These are phyloP conservation scores for Cupressus sempervirens DNA, from an alignment of 75 land plant species.

Conservation along the genomic window DNA sequence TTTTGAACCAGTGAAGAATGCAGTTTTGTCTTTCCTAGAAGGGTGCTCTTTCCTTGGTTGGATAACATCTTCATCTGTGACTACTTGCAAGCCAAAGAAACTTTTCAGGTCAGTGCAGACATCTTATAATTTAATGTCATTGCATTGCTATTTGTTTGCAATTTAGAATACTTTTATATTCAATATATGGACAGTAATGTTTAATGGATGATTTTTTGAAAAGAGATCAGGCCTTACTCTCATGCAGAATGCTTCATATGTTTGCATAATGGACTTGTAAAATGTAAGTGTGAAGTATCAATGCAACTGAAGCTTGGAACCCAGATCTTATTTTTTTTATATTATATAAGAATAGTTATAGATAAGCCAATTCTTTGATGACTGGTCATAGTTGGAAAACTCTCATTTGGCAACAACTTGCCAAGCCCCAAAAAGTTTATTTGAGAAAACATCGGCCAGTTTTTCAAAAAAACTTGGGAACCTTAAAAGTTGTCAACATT, in stretches of 20 bases:
- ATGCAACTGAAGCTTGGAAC: neutral
- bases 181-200: neutral
- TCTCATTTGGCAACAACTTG: too few relatives aligned
- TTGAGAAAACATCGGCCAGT: too few relatives aligned
- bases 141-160: neutral
- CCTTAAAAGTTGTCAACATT: too few relatives aligned
- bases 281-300: neutral
- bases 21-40: conserved; percentile 54
- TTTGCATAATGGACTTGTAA: neutral
- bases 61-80: conserved; percentile 58
- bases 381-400: too few relatives aligned
- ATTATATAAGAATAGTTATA: neutral
- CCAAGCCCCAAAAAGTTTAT: too few relatives aligned
- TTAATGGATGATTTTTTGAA: neutral
- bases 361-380: neutral
- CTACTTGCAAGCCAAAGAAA: conserved; percentile 69
- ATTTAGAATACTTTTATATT: too few relatives aligned
- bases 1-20: conserved; percentile 36
- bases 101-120: conserved; percentile 47
- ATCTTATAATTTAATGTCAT: neutral
- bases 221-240: neutral
- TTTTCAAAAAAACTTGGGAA: too few relatives aligned
- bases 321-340: neutral
- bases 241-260: neutral
- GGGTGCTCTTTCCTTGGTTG: conserved; percentile 84